phyloP scores from a whole-genome alignment of 2,329 filamentous ascomycete genomes.

The Scytalidium sp. region DNA sequence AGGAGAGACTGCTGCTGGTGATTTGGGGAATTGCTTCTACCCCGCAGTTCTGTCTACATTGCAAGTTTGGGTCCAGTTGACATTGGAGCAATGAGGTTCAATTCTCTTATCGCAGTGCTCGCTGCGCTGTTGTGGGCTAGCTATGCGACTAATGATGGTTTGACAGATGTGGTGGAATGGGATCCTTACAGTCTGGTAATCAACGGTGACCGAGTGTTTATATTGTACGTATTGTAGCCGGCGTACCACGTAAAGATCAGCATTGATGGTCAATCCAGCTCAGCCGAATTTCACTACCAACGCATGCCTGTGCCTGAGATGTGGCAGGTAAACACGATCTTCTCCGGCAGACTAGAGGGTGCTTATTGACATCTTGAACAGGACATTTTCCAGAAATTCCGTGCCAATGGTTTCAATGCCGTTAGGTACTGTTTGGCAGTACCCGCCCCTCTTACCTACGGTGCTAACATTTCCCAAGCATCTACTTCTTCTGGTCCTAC shows the following conservation, averaged over 20 bases:
- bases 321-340: constrained; percentile 34
- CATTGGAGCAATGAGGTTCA: constrained; percentile 16
- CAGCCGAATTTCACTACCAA: constrained; percentile 49
- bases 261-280: constrained; percentile 10
- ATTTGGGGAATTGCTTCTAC: not conserved
- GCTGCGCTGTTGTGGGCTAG: constrained; percentile 20
- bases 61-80: not conserved
- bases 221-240: constrained; percentile 32
- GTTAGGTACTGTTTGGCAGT: constrained; percentile 33
- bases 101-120: constrained; percentile 18
- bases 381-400: constrained; percentile 52
- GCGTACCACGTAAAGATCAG: constrained; percentile 5
- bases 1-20: not conserved
- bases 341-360: not conserved
- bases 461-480: constrained; percentile 19
- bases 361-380: constrained; percentile 26
- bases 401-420: constrained; percentile 50
- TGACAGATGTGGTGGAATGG: constrained; percentile 45
- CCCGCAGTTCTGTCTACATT: too few relatives aligned
- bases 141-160: constrained; percentile 35
- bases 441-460: not conserved
- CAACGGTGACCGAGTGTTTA: constrained; percentile 44
- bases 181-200: constrained; percentile 48
- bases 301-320: constrained; percentile 51
- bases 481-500: constrained; percentile 51